phyloP scores from a whole-genome alignment of 73 alveolate species.

The Paramecium sexaurelia region DNA sequence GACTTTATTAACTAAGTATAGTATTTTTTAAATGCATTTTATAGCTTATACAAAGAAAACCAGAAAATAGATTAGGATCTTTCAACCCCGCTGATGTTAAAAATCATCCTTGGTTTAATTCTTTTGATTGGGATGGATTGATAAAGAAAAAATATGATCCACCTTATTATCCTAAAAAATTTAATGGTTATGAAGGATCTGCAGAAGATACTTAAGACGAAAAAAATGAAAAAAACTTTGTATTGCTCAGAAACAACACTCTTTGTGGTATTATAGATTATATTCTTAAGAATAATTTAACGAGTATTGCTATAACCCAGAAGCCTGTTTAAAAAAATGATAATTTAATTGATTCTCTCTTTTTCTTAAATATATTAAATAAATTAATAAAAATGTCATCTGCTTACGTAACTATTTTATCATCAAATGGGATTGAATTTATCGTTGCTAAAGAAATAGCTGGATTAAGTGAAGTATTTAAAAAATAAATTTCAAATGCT shows the following conservation, averaged over 20 bases:
- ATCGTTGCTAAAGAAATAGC: conserved; percentile 21
- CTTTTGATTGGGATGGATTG: conserved; percentile 66
- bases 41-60: conserved; percentile 68
- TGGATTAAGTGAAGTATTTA: not conserved
- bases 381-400: not conserved
- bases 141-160: conserved; percentile 35
- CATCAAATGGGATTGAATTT: conserved; percentile 6
- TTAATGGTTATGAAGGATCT: conserved; percentile 58
- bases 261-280: conserved; percentile 50
- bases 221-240: conserved; percentile 67
- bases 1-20: conserved; percentile 83
- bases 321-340: not conserved
- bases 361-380: not conserved
- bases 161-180: conserved; percentile 57
- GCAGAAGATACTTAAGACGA: conserved; percentile 59
- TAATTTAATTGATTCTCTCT: not conserved
- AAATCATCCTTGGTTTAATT: conserved; percentile 73
- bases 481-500: not conserved
- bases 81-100: conserved; percentile 73
- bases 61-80: conserved; percentile 71
- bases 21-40: conserved; percentile 64
- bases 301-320: conserved; percentile 72
- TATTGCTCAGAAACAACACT: conserved; percentile 64
- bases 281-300: conserved; percentile 65
- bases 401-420: not conserved